Percentiles rank a stretch among this genome's conserved stretches.
phyloP scores from a whole-genome alignment of 2,329 filamentous ascomycete species.

The Aureobasidium sp. region DNA sequence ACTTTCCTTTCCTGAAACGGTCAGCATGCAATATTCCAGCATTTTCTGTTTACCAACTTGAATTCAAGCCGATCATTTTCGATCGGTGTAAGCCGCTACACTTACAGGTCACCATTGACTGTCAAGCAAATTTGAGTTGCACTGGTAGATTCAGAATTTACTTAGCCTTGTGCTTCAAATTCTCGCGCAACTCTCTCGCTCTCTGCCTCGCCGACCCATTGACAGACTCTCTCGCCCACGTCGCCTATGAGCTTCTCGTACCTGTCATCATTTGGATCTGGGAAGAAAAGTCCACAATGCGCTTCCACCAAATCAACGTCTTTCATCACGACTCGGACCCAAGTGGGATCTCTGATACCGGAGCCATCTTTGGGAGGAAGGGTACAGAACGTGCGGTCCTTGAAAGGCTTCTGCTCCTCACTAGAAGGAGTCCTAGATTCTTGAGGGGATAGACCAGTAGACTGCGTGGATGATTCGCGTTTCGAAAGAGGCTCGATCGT shows the following conservation, averaged over 20 bases:
- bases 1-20: neutral
- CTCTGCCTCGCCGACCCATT: conserved; percentile 27
- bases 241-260: conserved; percentile 32
- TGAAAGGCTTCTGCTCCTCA: conserved; percentile 31
- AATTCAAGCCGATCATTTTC: neutral
- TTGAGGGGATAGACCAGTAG: neutral
- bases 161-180: conserved; percentile 7
- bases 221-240: conserved; percentile 29
- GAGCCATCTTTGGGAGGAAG: conserved; percentile 53
- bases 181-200: conserved; percentile 17
- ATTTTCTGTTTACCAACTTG: neutral
- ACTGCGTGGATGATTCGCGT: neutral
- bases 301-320: conserved; percentile 79
- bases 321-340: conserved; percentile 75
- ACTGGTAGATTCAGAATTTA: neutral
- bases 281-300: conserved; percentile 73
- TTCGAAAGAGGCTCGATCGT: conserved; percentile 7
- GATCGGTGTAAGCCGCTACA: neutral
- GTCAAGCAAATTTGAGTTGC: neutral
- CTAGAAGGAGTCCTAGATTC: neutral
- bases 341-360: conserved; percentile 59
- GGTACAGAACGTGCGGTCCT: conserved; percentile 72
- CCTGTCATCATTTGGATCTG: conserved; percentile 49
- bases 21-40: neutral
- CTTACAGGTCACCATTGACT: neutral